Conservation (phyloP, 345 rosid genomes). For the Sonneratia alba region DNA sequence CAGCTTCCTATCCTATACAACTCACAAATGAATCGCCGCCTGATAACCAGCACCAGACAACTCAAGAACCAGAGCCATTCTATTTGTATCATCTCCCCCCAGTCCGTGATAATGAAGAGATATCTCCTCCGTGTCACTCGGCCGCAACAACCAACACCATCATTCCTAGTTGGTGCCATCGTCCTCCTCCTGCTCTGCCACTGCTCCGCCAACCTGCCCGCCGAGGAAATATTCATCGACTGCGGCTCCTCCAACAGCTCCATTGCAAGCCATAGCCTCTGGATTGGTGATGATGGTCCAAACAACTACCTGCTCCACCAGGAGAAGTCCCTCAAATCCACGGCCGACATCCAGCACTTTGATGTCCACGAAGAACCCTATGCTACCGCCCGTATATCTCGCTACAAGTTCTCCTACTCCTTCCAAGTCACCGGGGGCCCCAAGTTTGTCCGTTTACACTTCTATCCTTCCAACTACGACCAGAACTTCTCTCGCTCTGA, state of each 20-base stretch:
- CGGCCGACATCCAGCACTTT: background rate
- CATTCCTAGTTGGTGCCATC: too few species aligned
- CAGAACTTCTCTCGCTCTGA: background rate
- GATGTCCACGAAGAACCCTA: background rate
- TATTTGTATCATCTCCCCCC: too few species aligned
- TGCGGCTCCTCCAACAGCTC: conserved; percentile 4
- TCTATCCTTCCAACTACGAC: conserved; percentile 12
- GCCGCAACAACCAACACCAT: too few species aligned
- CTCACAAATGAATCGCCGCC: too few species aligned
- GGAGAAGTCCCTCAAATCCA: background rate
- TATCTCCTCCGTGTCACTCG: too few species aligned
- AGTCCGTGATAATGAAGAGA: too few species aligned
- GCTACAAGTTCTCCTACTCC: conserved; percentile 19
- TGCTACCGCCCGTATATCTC: conserved; percentile 16
- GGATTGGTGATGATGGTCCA: conserved; percentile 20
- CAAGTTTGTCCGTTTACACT: conserved; percentile 26
- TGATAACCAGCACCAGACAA: too few species aligned
- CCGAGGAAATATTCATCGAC: conserved; percentile 2
- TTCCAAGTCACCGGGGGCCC: conserved; percentile 25
- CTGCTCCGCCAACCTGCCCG: background rate
- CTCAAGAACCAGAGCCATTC: too few species aligned
- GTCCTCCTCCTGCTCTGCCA: too few species aligned
- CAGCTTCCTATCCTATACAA: too few species aligned
- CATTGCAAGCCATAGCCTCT: background rate
- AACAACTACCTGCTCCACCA: conserved; percentile 4